phyloP scores from a whole-genome alignment of 2,329 filamentous ascomycete species.

The Diplodia mutila region DNA sequence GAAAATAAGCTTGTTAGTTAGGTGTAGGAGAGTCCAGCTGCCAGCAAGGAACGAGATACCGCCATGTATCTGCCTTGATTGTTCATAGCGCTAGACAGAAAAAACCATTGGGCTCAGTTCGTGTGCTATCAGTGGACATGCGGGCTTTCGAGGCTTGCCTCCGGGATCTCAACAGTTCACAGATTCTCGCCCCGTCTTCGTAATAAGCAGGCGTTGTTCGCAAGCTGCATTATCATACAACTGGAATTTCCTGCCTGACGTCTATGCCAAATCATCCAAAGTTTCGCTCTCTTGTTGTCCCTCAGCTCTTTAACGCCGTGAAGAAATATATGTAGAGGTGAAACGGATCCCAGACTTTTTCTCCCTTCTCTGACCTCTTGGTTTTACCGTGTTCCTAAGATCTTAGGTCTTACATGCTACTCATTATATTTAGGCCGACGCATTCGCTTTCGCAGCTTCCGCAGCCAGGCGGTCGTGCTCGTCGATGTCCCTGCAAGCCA shows the following conservation, averaged over 20 bases:
- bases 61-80: too few relatives aligned
- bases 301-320: conserved; percentile 2
- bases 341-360: neutral
- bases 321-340: neutral
- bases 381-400: neutral
- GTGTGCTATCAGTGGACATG: too few relatives aligned
- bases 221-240: neutral
- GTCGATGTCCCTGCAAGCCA: conserved; percentile 70
- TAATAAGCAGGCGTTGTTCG: neutral
- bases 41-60: too few relatives aligned
- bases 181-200: neutral
- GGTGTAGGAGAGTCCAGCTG: too few relatives aligned
- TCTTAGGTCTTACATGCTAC: neutral
- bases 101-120: neutral
- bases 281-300: conserved; percentile 5
- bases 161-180: neutral
- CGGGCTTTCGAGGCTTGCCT: too few relatives aligned
- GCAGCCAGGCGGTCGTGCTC: conserved; percentile 77
- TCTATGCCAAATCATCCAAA: conserved; percentile 15
- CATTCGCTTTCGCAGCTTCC: conserved; percentile 9
- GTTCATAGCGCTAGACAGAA: neutral
- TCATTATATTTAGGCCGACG: neutral
- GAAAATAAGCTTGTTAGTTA: too few relatives aligned
- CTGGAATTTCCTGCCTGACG: conserved; percentile 8
- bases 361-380: neutral